Evolutionary conservation across 148 eudicot genomes (phyloP).

Genomic region (Fagopyrum homotropicum): DNA sequence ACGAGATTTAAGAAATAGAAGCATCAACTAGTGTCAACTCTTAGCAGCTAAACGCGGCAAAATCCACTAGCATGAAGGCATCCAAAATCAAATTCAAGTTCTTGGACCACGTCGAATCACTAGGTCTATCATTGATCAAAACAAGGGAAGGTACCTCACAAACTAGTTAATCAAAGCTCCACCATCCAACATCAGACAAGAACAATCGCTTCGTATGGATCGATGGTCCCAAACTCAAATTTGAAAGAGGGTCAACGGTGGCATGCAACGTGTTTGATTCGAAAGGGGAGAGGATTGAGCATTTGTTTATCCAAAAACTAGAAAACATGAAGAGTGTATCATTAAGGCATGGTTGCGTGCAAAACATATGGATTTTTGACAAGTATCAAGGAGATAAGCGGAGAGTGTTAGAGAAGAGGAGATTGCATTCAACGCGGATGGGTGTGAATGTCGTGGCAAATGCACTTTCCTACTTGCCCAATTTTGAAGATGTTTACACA

Average conservation of each 20-base stretch:
- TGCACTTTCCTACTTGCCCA: constrained; percentile 68
- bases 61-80: neutral
- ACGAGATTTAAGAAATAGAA: constrained; percentile 20
- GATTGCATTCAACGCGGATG: constrained; percentile 15
- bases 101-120: too few relatives aligned
- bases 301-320: constrained; percentile 77
- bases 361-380: constrained; percentile 60
- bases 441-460: constrained; percentile 54
- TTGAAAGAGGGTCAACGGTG: constrained; percentile 18
- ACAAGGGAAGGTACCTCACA: constrained; percentile 62
- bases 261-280: constrained; percentile 82
- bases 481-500: constrained; percentile 75
- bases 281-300: constrained; percentile 84
- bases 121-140: constrained; percentile 36
- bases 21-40: neutral
- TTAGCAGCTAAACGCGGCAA: neutral
- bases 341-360: constrained; percentile 49
- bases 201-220: constrained; percentile 51
- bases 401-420: constrained; percentile 30
- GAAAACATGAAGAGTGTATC: constrained; percentile 79
- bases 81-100: constrained; percentile 17
- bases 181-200: constrained; percentile 55
- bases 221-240: constrained; percentile 79
- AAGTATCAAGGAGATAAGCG: constrained; percentile 44
- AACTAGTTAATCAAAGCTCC: constrained; percentile 91